Percentiles rank a stretch among this genome's conserved stretches.
Conservation (phyloP, 2,329 filamentous ascomycete genomes). For the Clonostachys solani region DNA sequence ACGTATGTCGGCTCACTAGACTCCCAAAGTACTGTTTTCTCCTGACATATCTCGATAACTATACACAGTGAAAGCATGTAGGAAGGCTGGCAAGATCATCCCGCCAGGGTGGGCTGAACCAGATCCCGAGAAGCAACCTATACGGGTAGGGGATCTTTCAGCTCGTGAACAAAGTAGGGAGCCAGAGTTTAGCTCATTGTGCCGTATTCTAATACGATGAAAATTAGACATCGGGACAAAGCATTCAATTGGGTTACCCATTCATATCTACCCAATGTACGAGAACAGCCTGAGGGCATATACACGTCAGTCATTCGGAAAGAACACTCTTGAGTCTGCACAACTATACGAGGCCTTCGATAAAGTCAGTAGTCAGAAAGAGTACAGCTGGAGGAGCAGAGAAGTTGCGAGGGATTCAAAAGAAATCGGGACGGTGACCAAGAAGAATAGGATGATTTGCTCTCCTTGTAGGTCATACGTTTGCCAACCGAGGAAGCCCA, state of each 20-base stretch:
- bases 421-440: slow-evolving; percentile 46
- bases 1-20: slow-evolving; percentile 20
- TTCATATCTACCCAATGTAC: slow-evolving; percentile 65
- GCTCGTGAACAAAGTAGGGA: slow-evolving; percentile 23
- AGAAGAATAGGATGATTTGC: slow-evolving; percentile 64
- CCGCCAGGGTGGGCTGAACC: slow-evolving; percentile 56
- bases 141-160: slow-evolving; percentile 37
- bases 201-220: background rate
- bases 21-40: background rate
- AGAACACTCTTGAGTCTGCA: slow-evolving; percentile 57
- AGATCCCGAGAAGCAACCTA: slow-evolving; percentile 31
- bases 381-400: slow-evolving; percentile 54
- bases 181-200: background rate
- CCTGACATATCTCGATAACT: no score
- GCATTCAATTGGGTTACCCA: slow-evolving; percentile 57
- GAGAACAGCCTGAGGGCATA: slow-evolving; percentile 60
- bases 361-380: slow-evolving; percentile 45
- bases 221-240: slow-evolving; percentile 46
- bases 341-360: slow-evolving; percentile 58
- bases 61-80: slow-evolving; percentile 23
- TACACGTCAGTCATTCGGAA: slow-evolving; percentile 43
- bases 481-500: background rate
- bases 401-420: slow-evolving; percentile 36
- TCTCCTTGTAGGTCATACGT: slow-evolving; percentile 49
- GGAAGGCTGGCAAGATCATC: slow-evolving; percentile 13